Conservation (phyloP, 768 basidiomycete genomes). For the Coprinellus aureogranulatus region DNA sequence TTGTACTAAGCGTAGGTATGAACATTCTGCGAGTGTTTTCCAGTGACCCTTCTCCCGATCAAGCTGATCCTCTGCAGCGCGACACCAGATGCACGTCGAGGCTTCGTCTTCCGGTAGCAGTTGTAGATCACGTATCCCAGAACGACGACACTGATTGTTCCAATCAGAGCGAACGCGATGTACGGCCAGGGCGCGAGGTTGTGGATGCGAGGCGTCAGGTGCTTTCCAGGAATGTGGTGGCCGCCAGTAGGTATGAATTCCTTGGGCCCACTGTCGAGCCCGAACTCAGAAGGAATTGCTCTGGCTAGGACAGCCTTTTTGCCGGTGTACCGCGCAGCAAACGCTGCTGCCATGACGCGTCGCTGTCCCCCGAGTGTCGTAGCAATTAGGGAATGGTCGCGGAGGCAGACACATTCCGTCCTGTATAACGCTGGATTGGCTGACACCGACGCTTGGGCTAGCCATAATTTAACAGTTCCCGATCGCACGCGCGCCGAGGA, state of each 20-base stretch:
- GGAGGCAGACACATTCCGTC: too few relatives aligned
- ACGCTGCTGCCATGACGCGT: background rate
- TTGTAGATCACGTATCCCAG: conserved; percentile 6
- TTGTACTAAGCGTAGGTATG: background rate
- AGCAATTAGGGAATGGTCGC: background rate
- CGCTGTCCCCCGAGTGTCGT: background rate
- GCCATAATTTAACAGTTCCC: too few relatives aligned
- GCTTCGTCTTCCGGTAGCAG: conserved; percentile 6
- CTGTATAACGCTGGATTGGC: too few relatives aligned
- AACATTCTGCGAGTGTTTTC: background rate
- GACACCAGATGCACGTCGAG: background rate
- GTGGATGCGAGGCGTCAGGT: background rate
- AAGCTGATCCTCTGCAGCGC: background rate
- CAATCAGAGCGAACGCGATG: conserved; percentile 1
- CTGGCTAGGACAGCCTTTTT: background rate
- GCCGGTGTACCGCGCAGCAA: background rate
- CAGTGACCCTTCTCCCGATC: background rate
- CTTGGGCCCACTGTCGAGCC: background rate
- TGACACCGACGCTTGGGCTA: too few relatives aligned
- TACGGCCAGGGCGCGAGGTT: conserved; percentile 10
- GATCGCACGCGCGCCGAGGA: too few relatives aligned
- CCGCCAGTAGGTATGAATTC: background rate
- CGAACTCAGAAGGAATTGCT: background rate
- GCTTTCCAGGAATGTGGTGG: background rate
- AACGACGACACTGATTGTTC: background rate